phyloP scores from a whole-genome alignment of 2,329 filamentous ascomycete species.

The Fusarium torulosum region DNA sequence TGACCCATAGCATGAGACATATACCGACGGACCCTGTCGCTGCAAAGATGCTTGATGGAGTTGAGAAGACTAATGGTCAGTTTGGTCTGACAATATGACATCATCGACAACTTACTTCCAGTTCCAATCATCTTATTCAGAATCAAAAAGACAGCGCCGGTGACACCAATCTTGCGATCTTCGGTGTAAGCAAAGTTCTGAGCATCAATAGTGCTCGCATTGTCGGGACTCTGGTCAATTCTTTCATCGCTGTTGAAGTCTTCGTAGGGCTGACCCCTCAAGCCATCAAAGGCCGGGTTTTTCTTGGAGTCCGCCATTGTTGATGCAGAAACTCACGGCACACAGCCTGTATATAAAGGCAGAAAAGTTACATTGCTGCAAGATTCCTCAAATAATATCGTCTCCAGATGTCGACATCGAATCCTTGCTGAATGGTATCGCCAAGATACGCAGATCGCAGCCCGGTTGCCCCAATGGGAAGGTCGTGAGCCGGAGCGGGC shows the following conservation, averaged over 20 bases:
- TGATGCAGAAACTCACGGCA: neutral
- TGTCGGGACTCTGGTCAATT: conserved; percentile 16
- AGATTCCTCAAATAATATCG: conserved; percentile 4
- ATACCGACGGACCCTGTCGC: conserved; percentile 65
- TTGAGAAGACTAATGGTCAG: conserved; percentile 62
- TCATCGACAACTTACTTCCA: conserved; percentile 58
- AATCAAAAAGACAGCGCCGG: conserved; percentile 66
- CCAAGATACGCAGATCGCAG: conserved; percentile 24
- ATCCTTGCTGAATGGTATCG: conserved; percentile 18
- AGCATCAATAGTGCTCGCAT: conserved; percentile 55
- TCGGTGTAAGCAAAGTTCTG: conserved; percentile 56
- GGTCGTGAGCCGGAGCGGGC: conserved; percentile 16
- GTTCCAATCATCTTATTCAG: conserved; percentile 71
- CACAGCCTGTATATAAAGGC: neutral
- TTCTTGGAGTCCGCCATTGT: conserved; percentile 36
- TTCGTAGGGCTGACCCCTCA: conserved; percentile 3
- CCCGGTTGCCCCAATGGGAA: conserved; percentile 31
- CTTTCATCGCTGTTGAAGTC: conserved; percentile 38
- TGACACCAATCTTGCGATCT: conserved; percentile 64
- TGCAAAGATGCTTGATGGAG: conserved; percentile 65
- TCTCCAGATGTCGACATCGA: conserved; percentile 33
- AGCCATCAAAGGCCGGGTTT: conserved; percentile 16
- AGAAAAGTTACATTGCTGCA: neutral
- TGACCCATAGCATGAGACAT: conserved; percentile 49
- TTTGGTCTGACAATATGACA: neutral